phyloP scores from a whole-genome alignment of 2,329 filamentous ascomycete species.

The Trichoderma aggressivum region DNA sequence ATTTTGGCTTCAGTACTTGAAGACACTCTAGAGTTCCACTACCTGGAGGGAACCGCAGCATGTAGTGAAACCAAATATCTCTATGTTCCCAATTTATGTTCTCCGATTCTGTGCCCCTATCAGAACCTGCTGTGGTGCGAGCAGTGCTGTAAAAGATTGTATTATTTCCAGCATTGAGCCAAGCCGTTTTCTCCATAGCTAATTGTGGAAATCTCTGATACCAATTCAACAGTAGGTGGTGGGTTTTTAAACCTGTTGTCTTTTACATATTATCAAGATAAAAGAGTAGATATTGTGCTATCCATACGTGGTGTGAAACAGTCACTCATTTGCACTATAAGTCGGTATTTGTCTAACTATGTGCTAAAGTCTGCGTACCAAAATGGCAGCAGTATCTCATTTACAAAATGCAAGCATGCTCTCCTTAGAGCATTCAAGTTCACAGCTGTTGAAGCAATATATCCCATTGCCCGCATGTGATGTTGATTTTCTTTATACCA shows the following conservation, averaged over 20 bases:
- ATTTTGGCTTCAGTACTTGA: neutral
- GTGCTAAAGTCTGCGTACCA: neutral
- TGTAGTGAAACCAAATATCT: neutral
- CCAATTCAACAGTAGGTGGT: too few relatives aligned
- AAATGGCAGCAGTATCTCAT: neutral
- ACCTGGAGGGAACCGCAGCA: neutral
- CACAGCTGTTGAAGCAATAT: constrained; percentile 7
- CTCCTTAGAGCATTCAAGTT: neutral
- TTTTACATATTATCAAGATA: neutral
- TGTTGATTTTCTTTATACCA: neutral
- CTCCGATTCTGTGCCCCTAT: neutral
- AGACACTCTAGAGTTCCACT: neutral
- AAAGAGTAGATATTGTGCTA: neutral
- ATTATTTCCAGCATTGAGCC: neutral
- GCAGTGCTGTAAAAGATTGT: neutral
- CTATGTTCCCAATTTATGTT: neutral
- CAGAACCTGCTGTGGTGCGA: neutral
- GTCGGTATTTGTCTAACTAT: neutral
- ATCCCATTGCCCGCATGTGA: constrained; percentile 2
- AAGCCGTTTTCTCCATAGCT: neutral
- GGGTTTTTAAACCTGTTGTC: neutral
- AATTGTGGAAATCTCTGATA: too few relatives aligned
- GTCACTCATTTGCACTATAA: neutral
- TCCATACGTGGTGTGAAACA: neutral
- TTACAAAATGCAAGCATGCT: neutral